A percentile compares a stretch with the other conserved stretches of the same genome.
Evolutionary conservation across 1,139 yeast species (phyloP).

Genomic region (Kodamaea fungicola): DNA sequence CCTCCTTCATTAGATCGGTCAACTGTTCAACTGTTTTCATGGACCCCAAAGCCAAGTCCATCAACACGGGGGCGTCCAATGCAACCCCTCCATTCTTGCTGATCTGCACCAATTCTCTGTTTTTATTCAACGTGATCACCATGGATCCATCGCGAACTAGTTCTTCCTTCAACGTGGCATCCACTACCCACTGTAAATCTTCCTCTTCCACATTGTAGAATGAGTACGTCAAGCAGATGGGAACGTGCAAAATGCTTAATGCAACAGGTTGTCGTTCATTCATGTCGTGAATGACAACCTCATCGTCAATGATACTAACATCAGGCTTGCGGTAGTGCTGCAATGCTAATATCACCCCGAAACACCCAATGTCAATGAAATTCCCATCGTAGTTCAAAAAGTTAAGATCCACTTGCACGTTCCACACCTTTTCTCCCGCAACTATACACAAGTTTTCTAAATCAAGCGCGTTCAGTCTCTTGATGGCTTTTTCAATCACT

Average conservation of each 20-base stretch:
- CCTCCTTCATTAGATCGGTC: conserved; percentile 60
- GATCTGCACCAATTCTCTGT: conserved; percentile 85
- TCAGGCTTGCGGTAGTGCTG: conserved; percentile 85
- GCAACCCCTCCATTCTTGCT: conserved; percentile 90
- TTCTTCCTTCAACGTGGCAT: conserved; percentile 79
- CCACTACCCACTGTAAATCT: conserved; percentile 64
- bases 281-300: conserved; percentile 59
- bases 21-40: conserved; percentile 57
- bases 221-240: conserved; percentile 86
- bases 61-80: conserved; percentile 66
- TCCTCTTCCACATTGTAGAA: conserved; percentile 66
- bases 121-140: conserved; percentile 83
- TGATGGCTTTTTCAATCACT: conserved; percentile 83
- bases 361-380: conserved; percentile 82
- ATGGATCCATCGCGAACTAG: conserved; percentile 70
- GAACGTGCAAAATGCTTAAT: conserved; percentile 80
- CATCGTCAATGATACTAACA: conserved; percentile 61
- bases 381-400: conserved; percentile 90
- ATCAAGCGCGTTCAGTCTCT: conserved; percentile 87
- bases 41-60: conserved; percentile 70
- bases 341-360: conserved; percentile 85
- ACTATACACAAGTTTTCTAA: conserved; percentile 85
- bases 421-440: conserved; percentile 92
- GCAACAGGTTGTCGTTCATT: conserved; percentile 87
- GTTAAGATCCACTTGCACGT: conserved; percentile 83